Evolutionary conservation across 768 basidiomycete species (phyloP).

Genomic region (Porpolomopsis calyptriformis): DNA sequence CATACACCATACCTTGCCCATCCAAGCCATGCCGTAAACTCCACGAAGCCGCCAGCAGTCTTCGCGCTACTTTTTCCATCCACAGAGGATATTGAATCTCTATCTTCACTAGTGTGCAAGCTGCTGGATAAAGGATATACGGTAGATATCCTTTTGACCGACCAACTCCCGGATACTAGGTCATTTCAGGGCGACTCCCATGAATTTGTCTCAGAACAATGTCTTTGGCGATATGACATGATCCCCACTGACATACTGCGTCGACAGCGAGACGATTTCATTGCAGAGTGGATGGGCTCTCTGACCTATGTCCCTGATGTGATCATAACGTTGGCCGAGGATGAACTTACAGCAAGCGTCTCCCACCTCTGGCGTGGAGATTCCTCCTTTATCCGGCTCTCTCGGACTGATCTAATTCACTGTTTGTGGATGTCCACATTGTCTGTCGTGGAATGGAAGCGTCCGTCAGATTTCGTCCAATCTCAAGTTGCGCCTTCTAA

Average conservation of each 20-base stretch:
- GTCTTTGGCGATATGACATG: conserved; percentile 14
- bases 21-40: background rate
- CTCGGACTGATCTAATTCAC: conserved; percentile 37
- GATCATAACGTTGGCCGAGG: conserved; percentile 24
- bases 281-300: conserved; percentile 23
- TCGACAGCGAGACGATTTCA: conserved; percentile 4
- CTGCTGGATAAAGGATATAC: conserved; percentile 4
- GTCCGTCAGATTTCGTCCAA: conserved; percentile 24
- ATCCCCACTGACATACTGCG: background rate
- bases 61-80: conserved; percentile 12
- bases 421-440: conserved; percentile 56
- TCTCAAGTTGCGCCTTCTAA: background rate
- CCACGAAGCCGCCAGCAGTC: conserved; percentile 4
- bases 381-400: conserved; percentile 32
- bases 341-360: conserved; percentile 14
- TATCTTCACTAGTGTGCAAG: conserved; percentile 5
- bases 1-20: background rate
- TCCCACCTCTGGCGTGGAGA: conserved; percentile 13
- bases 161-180: background rate
- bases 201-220: conserved; percentile 9
- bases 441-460: conserved; percentile 44
- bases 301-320: conserved; percentile 22
- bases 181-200: too few species aligned
- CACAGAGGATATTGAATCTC: conserved; percentile 8
- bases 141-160: conserved; percentile 5